Conservation (phyloP, 2,329 filamentous ascomycete species). For the Arachnomyces sp. region DNA sequence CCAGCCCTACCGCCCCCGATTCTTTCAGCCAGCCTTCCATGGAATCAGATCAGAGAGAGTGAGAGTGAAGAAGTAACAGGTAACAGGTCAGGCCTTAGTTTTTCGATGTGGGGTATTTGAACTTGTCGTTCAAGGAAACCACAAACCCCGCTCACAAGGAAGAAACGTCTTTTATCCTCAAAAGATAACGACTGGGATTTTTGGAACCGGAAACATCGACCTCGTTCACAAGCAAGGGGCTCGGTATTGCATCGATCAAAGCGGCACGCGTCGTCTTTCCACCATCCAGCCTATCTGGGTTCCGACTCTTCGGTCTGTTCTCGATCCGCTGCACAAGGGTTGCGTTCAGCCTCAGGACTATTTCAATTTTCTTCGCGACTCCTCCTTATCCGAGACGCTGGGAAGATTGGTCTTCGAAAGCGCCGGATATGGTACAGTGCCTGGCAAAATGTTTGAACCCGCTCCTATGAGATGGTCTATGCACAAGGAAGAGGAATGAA, state of each 20-base stretch:
- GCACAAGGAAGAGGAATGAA: too few species aligned
- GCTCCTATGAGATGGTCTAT: too few species aligned
- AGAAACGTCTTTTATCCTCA: slow-evolving; percentile 1
- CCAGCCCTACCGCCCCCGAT: slow-evolving; percentile 23
- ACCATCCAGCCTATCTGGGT: slow-evolving; percentile 12
- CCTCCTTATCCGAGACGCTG: slow-evolving; percentile 11
- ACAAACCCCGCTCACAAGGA: slow-evolving; percentile 1
- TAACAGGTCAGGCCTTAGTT: slow-evolving; percentile 1
- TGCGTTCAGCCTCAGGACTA: slow-evolving; percentile 12
- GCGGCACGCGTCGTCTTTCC: slow-evolving; percentile 11
- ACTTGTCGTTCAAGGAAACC: slow-evolving; percentile 6
- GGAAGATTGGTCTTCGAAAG: slow-evolving; percentile 11
- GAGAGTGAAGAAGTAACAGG: slow-evolving; percentile 6
- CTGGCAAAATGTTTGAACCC: too few species aligned
- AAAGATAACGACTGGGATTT: slow-evolving; percentile 11
- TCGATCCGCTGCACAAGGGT: slow-evolving; percentile 12
- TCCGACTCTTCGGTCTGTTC: slow-evolving; percentile 12
- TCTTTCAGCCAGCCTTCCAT: slow-evolving; percentile 29
- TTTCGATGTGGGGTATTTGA: slow-evolving; percentile 5
- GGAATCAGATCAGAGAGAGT: slow-evolving; percentile 16
- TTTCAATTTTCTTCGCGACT: slow-evolving; percentile 12
- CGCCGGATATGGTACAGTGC: slow-evolving; percentile 13
- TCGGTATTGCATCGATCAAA: slow-evolving; percentile 12
- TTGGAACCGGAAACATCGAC: slow-evolving; percentile 10
- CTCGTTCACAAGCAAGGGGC: slow-evolving; percentile 10